Evolutionary conservation across 306 rosid species (phyloP).

Genomic region (Ammopiptanthus mongolicus): DNA sequence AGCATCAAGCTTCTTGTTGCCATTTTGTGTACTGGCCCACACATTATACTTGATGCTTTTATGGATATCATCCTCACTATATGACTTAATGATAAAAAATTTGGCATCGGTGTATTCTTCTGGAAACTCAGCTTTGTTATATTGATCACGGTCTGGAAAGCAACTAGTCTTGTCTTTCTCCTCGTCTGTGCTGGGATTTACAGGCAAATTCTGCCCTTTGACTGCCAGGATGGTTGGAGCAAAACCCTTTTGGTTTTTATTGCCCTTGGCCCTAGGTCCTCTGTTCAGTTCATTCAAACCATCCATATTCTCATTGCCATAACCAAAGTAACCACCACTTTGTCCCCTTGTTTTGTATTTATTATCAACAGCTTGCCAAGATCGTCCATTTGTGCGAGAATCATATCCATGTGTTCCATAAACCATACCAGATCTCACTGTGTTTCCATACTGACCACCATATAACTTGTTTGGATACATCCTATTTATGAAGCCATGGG

Average conservation of each 20-base stretch:
- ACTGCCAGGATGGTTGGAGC: slow-evolving; percentile 49
- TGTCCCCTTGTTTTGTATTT: slow-evolving; percentile 86
- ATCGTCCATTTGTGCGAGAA: slow-evolving; percentile 62
- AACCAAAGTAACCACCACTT: slow-evolving; percentile 71
- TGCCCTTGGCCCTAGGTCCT: slow-evolving; percentile 89
- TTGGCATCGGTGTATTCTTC: slow-evolving; percentile 72
- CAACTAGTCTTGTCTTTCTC: slow-evolving; percentile 50
- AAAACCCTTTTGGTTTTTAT: slow-evolving; percentile 71
- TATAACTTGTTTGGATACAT: slow-evolving; percentile 76
- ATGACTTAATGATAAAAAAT: slow-evolving; percentile 79
- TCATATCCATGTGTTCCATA: slow-evolving; percentile 84
- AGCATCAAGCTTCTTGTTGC: slow-evolving; percentile 94
- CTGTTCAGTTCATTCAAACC: slow-evolving; percentile 86
- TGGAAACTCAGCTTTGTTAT: slow-evolving; percentile 60
- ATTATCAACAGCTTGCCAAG: slow-evolving; percentile 81
- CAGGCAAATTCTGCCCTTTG: slow-evolving; percentile 62
- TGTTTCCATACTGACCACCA: slow-evolving; percentile 68
- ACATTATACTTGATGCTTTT: slow-evolving; percentile 93
- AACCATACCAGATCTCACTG: slow-evolving; percentile 77
- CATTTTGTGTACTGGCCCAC: slow-evolving; percentile 98
- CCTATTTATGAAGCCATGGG: slow-evolving; percentile 62
- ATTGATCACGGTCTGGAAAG: slow-evolving; percentile 64
- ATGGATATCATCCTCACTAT: slow-evolving; percentile 96
- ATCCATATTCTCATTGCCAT: slow-evolving; percentile 82
- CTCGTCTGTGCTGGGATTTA: slow-evolving; percentile 39